phyloP scores from a whole-genome alignment of 2,329 filamentous ascomycete genomes.

The Botrytis hyacinthi region DNA sequence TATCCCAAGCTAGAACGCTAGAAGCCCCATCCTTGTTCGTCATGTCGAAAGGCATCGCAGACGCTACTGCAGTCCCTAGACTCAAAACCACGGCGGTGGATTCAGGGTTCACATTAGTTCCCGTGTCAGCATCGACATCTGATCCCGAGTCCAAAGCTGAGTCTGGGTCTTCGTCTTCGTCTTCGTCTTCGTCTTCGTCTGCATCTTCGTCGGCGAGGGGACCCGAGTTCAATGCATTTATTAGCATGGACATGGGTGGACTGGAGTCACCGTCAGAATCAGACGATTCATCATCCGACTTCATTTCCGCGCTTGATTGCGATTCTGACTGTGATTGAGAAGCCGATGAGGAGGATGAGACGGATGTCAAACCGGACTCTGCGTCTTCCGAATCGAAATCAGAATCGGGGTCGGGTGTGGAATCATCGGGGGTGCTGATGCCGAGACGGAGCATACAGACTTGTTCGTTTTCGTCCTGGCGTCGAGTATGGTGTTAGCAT shows the following conservation, averaged over 20 bases:
- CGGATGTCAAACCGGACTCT: background rate
- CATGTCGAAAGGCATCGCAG: background rate
- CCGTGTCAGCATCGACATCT: background rate
- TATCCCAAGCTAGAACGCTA: background rate
- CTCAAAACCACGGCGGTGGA: background rate
- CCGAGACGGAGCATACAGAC: constrained; percentile 3
- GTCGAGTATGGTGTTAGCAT: background rate
- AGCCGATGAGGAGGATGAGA: background rate
- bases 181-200: background rate
- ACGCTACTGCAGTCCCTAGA: background rate
- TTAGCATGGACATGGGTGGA: constrained; percentile 1
- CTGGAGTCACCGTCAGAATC: background rate
- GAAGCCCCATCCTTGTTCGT: background rate
- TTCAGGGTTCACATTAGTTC: background rate
- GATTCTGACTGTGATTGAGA: background rate
- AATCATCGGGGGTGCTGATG: background rate
- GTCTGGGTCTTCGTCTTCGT: background rate
- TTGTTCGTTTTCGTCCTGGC: background rate
- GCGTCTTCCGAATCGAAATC: background rate
- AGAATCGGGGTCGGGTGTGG: background rate
- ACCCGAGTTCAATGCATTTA: constrained; percentile 3
- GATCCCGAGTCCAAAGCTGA: background rate
- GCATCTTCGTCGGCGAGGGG: background rate
- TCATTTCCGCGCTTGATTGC: background rate
- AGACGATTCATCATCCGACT: background rate